Base-by-base conservation (phyloP, 139 green algal genomes). In the Volvox reticuliferus region DNA sequence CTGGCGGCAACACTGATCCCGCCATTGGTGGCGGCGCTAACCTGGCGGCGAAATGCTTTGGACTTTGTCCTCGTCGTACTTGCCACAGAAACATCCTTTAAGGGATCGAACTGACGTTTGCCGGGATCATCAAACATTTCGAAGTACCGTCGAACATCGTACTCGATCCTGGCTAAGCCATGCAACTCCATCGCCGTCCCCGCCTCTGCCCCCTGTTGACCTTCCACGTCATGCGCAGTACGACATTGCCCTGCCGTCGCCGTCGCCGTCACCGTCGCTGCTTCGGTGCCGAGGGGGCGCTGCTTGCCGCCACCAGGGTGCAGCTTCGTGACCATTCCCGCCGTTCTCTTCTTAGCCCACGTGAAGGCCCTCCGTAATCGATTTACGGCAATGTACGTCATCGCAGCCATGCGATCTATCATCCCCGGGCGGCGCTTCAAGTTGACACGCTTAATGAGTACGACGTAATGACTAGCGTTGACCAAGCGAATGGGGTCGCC, bases 391-490 rank as follows among this genome's bases (percentile, higher is more conserved):
- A 79, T 28, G 82, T 88, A 88, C 1, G 65, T 79, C 12, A 63
- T 0, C 0, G 82, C 82, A 0, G 63, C 82, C 63, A 63, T n/a
- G 13, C 82, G 82, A 19, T 88, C 65, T 0, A 79, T 24, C 2
- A 55, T 22, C 0, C 20, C 26, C 1, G 82, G 82, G 1, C 82
- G 35, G 35, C 2, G 63, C 82, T 79, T 75, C 63, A 79, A 32
- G 63, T 88, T 20, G 5, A 88, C 82, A 1, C 33, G 33, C 22
- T 65, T 79, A 17, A 88, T 79, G 21, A 88, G 32, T 17, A 79
- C 82, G 9, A 79, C 82, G 33, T 79, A 88, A 62, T 88, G 82
- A 5, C 65, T 75, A 13, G 82, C 82, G 65, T 88, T 88, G 35
- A 88, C 35, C 19, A 88, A 0, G 65, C 82, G 65, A 16, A 79